Evolutionary conservation across 164 flowering plant genomes (phyloP).

Genomic region (Euptelea pleiosperma): DNA sequence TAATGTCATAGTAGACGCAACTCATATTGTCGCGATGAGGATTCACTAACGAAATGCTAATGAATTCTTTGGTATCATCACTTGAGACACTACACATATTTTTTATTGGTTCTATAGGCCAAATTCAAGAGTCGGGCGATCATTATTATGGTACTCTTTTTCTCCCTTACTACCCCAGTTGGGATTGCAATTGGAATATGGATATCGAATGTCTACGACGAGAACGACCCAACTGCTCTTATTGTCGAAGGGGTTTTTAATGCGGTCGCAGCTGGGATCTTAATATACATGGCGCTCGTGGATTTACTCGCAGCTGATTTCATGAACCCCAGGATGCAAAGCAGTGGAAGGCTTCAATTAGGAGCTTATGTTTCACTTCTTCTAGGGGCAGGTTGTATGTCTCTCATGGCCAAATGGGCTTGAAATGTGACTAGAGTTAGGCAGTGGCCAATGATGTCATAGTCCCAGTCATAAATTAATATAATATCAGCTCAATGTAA

Average conservation of each 20-base stretch:
- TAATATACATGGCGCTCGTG: constrained; percentile 43
- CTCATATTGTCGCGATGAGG: no score
- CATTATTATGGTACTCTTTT: constrained; percentile 33
- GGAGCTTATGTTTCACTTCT: constrained; percentile 30
- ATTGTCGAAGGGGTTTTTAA: constrained; percentile 37
- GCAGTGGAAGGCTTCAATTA: constrained; percentile 28
- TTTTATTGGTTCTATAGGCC: no score
- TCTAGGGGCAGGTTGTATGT: constrained; percentile 39
- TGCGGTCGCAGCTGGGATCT: constrained; percentile 38
- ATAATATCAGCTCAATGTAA: no score
- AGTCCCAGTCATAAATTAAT: no score
- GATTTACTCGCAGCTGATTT: constrained; percentile 38
- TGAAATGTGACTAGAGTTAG: no score
- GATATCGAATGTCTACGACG: constrained; percentile 27
- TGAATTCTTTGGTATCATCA: no score
- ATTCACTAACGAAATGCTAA: no score
- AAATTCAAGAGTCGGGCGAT: no score
- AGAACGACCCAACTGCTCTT: constrained; percentile 32
- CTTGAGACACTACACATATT: no score
- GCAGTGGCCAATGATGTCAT: no score
- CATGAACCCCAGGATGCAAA: constrained; percentile 29
- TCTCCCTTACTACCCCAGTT: constrained; percentile 42
- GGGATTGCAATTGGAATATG: constrained; percentile 41
- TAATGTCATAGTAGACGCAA: no score
- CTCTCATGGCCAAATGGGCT: constrained; percentile 43